Conservation (phyloP, 2,329 filamentous ascomycete species). For the Claviceps arundinis region DNA sequence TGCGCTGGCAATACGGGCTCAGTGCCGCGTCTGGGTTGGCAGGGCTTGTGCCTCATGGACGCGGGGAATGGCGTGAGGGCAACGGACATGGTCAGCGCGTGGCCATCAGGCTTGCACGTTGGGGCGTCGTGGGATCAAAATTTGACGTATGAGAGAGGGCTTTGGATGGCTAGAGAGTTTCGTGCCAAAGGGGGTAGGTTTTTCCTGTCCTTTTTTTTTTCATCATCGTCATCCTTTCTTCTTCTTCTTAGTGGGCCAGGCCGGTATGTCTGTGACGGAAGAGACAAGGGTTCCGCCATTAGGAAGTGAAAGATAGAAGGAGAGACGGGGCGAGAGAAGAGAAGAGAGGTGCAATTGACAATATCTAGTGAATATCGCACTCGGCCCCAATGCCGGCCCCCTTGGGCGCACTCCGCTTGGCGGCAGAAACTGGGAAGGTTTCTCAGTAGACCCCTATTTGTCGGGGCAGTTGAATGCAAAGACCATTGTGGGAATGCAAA, state of each 20-base stretch:
- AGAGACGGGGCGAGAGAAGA: not conserved
- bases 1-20: constrained; percentile 34
- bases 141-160: constrained; percentile 36
- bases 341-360: not conserved
- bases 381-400: constrained; percentile 60
- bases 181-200: constrained; percentile 41
- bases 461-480: constrained; percentile 59
- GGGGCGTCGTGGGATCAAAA: constrained; percentile 41
- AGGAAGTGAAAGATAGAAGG: not conserved
- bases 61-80: constrained; percentile 35
- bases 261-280: not conserved
- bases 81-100: constrained; percentile 34
- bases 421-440: constrained; percentile 65
- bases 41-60: constrained; percentile 35
- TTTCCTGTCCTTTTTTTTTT: not conserved
- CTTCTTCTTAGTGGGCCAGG: not conserved
- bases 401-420: constrained; percentile 57
- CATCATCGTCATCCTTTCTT: not conserved
- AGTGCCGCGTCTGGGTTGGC: constrained; percentile 30
- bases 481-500: constrained; percentile 63
- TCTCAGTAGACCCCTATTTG: constrained; percentile 57
- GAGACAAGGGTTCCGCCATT: not conserved
- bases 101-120: constrained; percentile 33
- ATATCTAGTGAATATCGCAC: constrained; percentile 50
- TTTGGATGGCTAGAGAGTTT: constrained; percentile 44